These are phyloP conservation scores for Metschnikowia rubicola DNA, from an alignment of 805 yeast species.

Conservation along the genomic window DNA sequence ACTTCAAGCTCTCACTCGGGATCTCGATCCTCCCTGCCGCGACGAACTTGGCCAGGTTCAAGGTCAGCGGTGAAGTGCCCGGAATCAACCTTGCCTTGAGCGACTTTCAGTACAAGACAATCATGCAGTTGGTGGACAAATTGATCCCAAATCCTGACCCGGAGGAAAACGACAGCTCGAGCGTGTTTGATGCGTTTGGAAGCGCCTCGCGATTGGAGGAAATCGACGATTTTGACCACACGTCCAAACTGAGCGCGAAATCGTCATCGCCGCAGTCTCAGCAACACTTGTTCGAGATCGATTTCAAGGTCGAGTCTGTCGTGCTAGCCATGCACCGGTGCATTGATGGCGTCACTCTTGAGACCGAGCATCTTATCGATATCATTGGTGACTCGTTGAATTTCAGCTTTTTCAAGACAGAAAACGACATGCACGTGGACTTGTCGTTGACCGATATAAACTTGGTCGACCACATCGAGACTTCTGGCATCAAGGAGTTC, in stretches of 20 bases:
- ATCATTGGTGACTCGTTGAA: conserved; percentile 63
- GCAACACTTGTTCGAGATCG: conserved; percentile 74
- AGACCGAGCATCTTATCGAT: conserved; percentile 67
- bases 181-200: conserved; percentile 36
- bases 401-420: conserved; percentile 58
- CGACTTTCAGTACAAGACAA: conserved; percentile 85
- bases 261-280: conserved; percentile 10
- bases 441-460: conserved; percentile 61
- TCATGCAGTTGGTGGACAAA: conserved; percentile 72
- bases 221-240: conserved; percentile 22
- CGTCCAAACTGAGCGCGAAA: neutral
- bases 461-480: conserved; percentile 72
- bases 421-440: conserved; percentile 60
- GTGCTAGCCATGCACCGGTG: conserved; percentile 65
- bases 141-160: conserved; percentile 54
- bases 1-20: conserved; percentile 71
- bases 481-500: conserved; percentile 57
- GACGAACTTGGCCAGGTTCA: conserved; percentile 64
- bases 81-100: conserved; percentile 66
- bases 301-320: conserved; percentile 64
- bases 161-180: conserved; percentile 30
- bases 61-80: conserved; percentile 76
- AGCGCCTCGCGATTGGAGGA: conserved; percentile 8
- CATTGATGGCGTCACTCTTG: conserved; percentile 54
- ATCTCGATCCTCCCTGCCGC: conserved; percentile 84